Evolutionary conservation across 2,329 filamentous ascomycete genomes (phyloP), one percentile per base, ranked within the genome.

Genomic region (Cladorrhinum sp.): DNA sequence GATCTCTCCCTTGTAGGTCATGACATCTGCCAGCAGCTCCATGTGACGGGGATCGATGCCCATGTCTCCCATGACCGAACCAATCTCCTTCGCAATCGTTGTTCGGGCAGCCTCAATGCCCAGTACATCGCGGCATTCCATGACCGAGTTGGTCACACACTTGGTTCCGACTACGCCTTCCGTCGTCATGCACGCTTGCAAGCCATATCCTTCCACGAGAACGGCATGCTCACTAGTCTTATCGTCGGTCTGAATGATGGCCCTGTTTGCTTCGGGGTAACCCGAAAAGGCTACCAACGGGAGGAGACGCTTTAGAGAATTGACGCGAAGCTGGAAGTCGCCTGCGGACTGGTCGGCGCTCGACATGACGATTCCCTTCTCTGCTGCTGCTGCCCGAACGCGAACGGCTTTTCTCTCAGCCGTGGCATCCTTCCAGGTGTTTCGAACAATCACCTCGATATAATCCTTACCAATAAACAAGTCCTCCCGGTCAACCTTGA

Each of bases 1-100:
- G 0, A 99, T 91, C 68, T 98, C 94, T 55, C 95, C 95, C 79
- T 97, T 98, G 82, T 94, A 98, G 0, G 95, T 98, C 95, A 99
- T 99, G 58, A 97, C 93, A 71, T 99, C 95, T 10, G 95, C 94
- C 1, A 99, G 85, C 18, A 99, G 84, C 73, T 97, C 90, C 92
- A 99, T 98, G 78, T 99, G 95, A 59, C 95, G 90, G 50, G 93
- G 94, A 76, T 99, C 95, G 70, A 99, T 98, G 74, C 86, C 87
- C 92, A 99, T 97, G 73, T 89, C 87, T 36, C 86, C 86, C 93
- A 98, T 99, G 72, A 98, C 95, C 57, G 83, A 82, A 57, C 82
- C 84, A 70, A 99, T 98, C 78, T 99, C 95, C 51, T 84, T 80
- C 55, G 95, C 90, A 71, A 99, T 98, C 6, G 93, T 96, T 2